A percentile compares a stretch with the other conserved stretches of the same genome.
Conservation (phyloP, 768 basidiomycete genomes). For the Suillus bovinus region DNA sequence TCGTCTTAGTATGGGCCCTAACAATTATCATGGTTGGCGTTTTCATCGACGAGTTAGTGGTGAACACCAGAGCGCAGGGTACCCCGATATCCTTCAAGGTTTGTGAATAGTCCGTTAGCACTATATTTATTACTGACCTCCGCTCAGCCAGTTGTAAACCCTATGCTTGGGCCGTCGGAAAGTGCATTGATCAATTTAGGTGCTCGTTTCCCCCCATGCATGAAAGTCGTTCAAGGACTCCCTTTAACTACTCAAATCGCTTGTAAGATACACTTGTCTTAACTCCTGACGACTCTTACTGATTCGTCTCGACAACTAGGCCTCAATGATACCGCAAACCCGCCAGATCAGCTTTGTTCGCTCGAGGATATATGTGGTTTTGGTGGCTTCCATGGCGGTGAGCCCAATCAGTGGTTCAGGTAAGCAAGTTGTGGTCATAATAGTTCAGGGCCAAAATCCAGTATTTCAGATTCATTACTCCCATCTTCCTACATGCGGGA, state of each 20-base stretch:
- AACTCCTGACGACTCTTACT: conserved; percentile 11
- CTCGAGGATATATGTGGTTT: conserved; percentile 88
- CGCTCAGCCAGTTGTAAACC: conserved; percentile 73
- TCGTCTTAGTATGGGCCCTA: conserved; percentile 55
- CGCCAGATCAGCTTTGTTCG: conserved; percentile 66
- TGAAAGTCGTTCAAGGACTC: conserved; percentile 68
- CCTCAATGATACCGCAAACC: conserved; percentile 83
- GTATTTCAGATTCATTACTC: conserved; percentile 68
- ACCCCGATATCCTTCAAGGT: conserved; percentile 86
- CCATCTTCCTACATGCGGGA: conserved; percentile 95
- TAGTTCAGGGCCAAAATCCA: conserved; percentile 42
- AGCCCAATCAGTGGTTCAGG: conserved; percentile 60
- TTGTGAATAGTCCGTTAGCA: conserved; percentile 16
- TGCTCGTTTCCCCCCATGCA: conserved; percentile 92
- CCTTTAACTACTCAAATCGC: conserved; percentile 54
- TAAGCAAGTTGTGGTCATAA: conserved; percentile 30
- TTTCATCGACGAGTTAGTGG: conserved; percentile 84
- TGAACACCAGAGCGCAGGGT: conserved; percentile 76
- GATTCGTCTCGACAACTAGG: conserved; percentile 40
- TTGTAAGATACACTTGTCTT: conserved; percentile 44
- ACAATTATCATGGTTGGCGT: conserved; percentile 68
- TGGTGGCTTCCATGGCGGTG: conserved; percentile 58
- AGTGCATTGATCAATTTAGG: conserved; percentile 85
- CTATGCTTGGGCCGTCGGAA: conserved; percentile 88
- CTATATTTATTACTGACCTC: conserved; percentile 11